These are phyloP conservation scores for Sarocladium kiliense DNA, from an alignment of 2,329 filamentous ascomycete genomes.

Conservation along the genomic window DNA sequence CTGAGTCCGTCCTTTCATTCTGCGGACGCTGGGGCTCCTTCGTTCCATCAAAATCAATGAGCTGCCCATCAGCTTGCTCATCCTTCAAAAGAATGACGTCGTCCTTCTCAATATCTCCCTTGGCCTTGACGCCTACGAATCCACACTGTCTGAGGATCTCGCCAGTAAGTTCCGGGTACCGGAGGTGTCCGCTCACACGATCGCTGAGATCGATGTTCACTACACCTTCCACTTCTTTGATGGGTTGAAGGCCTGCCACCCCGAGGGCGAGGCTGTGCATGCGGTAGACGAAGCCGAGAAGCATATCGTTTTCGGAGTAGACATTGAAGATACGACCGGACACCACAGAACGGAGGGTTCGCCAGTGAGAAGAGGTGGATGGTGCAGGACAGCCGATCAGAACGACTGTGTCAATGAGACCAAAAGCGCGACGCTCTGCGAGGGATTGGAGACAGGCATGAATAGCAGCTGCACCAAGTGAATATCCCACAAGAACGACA, in stretches of 20 bases:
- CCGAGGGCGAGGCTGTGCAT: constrained; percentile 78
- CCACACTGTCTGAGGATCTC: constrained; percentile 49
- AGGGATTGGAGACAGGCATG: constrained; percentile 75
- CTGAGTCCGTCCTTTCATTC: neutral
- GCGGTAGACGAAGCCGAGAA: constrained; percentile 83
- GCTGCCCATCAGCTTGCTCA: constrained; percentile 23
- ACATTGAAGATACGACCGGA: constrained; percentile 82
- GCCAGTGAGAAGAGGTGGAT: constrained; percentile 68
- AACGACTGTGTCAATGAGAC: constrained; percentile 76
- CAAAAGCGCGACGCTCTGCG: constrained; percentile 74
- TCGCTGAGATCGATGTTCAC: constrained; percentile 49
- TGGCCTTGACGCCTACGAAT: constrained; percentile 40
- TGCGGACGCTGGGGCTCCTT: neutral
- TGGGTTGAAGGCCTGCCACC: constrained; percentile 74
- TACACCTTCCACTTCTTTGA: constrained; percentile 63
- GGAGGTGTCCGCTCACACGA: constrained; percentile 47
- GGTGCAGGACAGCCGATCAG: constrained; percentile 78
- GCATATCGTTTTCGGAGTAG: constrained; percentile 80
- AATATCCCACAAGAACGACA: constrained; percentile 77
- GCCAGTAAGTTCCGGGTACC: constrained; percentile 45
- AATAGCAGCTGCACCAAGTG: constrained; percentile 74
- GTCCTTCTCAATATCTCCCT: constrained; percentile 45
- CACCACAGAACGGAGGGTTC: constrained; percentile 70
- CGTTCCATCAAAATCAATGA: constrained; percentile 24
- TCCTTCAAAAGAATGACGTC: constrained; percentile 43